Evolutionary conservation across 768 basidiomycete species (phyloP).

Genomic region (Mycena chlorophos): DNA sequence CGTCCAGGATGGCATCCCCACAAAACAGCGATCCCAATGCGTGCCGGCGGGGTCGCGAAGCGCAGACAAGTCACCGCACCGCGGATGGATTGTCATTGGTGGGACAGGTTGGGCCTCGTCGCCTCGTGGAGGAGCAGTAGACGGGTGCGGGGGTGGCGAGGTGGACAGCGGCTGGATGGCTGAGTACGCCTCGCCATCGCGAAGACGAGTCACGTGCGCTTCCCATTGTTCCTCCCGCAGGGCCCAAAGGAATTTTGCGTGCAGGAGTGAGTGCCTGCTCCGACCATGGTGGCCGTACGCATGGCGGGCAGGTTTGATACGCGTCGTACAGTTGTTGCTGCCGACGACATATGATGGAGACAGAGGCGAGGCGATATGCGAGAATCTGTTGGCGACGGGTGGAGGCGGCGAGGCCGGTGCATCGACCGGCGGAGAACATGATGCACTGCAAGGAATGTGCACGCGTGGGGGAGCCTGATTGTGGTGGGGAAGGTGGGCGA

Average conservation of each 20-base stretch:
- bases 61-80: slow-evolving; percentile 60
- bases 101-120: slow-evolving; percentile 22
- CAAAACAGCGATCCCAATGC: slow-evolving; percentile 61
- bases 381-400: slow-evolving; percentile 31
- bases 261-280: slow-evolving; percentile 58
- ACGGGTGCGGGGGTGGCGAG: slow-evolving; percentile 19
- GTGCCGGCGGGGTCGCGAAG: slow-evolving; percentile 58
- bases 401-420: slow-evolving; percentile 12
- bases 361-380: slow-evolving; percentile 41
- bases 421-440: no score
- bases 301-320: slow-evolving; percentile 38
- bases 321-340: no score
- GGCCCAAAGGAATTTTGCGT: slow-evolving; percentile 65
- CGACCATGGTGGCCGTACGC: slow-evolving; percentile 59
- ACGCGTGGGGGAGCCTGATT: slow-evolving; percentile 24
- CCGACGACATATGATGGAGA: slow-evolving; percentile 27
- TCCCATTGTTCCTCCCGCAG: slow-evolving; percentile 54
- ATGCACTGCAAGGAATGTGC: slow-evolving; percentile 23
- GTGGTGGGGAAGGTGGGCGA: slow-evolving; percentile 21
- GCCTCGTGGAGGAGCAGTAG: slow-evolving; percentile 28
- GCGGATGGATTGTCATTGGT: slow-evolving; percentile 52
- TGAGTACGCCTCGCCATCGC: slow-evolving; percentile 28
- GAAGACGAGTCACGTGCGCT: slow-evolving; percentile 32
- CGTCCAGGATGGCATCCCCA: slow-evolving; percentile 60
- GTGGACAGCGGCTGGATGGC: slow-evolving; percentile 24